Evolutionary conservation across 1,284 basidiomycete genomes (phyloP), one percentile per base, ranked within the genome.

Genomic region (Cutaneotrichosporon arboriforme): DNA sequence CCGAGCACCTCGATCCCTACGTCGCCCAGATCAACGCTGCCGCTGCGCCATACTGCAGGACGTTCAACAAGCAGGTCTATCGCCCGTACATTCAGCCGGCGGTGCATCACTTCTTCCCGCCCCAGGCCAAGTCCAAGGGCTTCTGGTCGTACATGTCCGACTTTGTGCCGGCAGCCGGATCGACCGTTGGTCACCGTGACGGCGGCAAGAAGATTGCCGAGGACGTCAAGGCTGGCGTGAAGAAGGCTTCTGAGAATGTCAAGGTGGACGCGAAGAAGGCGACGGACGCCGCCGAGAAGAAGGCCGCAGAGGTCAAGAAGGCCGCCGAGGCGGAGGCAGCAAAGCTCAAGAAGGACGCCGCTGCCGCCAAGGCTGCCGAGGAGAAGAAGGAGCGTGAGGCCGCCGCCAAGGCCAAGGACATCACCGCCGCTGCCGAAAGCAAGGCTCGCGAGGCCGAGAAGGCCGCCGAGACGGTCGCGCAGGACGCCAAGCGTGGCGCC

Each of bases 121-220:
- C 57, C 21, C 49, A 55, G 13, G 54, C 55, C 26, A 56, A 63
- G n/a, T 54, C 59, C 13, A 64, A 64, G 50, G 60, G 62, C 8
- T 70, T 73, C 57, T 66, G 68, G 60, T 35, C 59, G 14, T 53
- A 66, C 47, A 60, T 73, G 8, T 47, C 71, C 39, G 71, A 73
- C 55, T 66, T 66, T 42, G 49, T 70, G 1, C 60, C 60, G 14
- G 22, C 65, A 52, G 18, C 49, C 43, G 26, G 49, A 13, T 33
- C 46, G 47, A 38, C 58, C 59, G 26, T 58, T 46, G 34, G 50
- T 49, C 35, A 59, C 35, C 42, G 46, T 14, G 50, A 49, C n/a
- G 51, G 55, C 36, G 39, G 42, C 17, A 43, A 44, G 37, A 34
- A 40, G 21, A 47, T 31, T 12, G 45, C 45, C 20, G 49, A 46